Evolutionary conservation across 257 asterid species (phyloP), one percentile per base, ranked within the genome.

Genomic region (Solanum megistacrolobum): DNA sequence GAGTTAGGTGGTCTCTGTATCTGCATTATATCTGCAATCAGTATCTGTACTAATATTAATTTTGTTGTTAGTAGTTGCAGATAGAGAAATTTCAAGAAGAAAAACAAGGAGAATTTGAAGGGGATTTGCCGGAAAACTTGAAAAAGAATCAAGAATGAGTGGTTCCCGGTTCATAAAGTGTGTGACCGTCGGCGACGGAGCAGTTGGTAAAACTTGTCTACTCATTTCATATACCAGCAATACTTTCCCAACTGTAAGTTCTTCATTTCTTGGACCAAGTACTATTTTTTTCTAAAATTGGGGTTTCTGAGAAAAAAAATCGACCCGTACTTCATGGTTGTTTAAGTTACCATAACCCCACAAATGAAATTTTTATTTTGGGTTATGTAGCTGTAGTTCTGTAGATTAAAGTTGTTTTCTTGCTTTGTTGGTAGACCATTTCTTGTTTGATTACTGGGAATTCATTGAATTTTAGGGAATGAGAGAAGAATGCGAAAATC

Each of bases 131-230:
- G 23, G 83, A 31, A 58, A 78, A 38, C 39, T 16, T 66, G 79
- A 71, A 7, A 32, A n/a, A 16, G 25, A 32, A 32, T 34, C n/a
- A 73, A 87, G 86, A 48, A 87, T 87, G 89, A 87, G 87, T 13
- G 89, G 82, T 43, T 87, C 83, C 27, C 62, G 87, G 87, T 87
- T 81, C 36, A 32, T 87, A 79, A 88, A 88, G 46, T 88, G 88
- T 83, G 90, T 88, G 7, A 84, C 90, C 14, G 88, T 88, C 39
- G 90, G 90, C 31, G 90, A 84, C 29, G 90, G 90, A 72, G 90
- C 90, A 27, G 86, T 84, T n/a, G 90, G 90, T 84, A 84, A 88
- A 88, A 88, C 90, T 73, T 88, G 88, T 41, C 52, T 88, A 41
- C 88, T 88, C 87, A 88, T 83, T 39, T 88, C 87, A 58, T 88